Evolutionary conservation across 2,329 filamentous ascomycete genomes (phyloP), one percentile per base, ranked within the genome.

Genomic region (Lachnellula arida): DNA sequence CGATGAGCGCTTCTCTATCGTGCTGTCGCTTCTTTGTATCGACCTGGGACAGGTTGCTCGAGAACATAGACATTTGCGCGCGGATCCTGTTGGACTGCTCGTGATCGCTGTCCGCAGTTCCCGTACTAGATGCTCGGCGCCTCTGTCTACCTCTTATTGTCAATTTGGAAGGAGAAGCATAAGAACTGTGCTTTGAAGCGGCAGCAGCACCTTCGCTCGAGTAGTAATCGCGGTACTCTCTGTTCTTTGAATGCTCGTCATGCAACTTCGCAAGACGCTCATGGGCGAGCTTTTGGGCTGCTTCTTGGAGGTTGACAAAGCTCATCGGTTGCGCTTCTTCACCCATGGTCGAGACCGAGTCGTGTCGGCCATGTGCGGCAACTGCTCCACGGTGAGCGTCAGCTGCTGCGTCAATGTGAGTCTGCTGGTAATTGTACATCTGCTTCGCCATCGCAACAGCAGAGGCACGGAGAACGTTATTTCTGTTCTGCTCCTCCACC

Each of bases 361-460:
- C 62, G 51, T 58, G 63, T 53, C 72, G 63, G n/a, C 67, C 64
- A 50, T 67, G 61, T 19, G 69, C 59, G 7, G 70, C 61, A 23
- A 65, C 66, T 46, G 69, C 68, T 32, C 69, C 71, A 35, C 46
- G 50, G 19, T 65, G 62, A 12, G 62, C 57, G 42, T 55, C 56
- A 11, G 68, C 67, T 7, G 68, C 69, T 14, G 64, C 69, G 11
- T 77, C 70, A 1, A 67, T 67, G 51, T 75, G 75, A 60, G 74
- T 81, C 59, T 89, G 83, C 63, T 91, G 86, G 35, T 82, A 76
- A 11, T 77, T 81, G 68, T 91, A 96, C 85, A 96, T 93, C 63
- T 87, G 84, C 72, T 87, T 88, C 6, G 92, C 91, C 91, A 97
- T 96, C 11, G 88, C 89, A 3, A 96, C 77, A 2, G 92, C 91